Conservation (phyloP, 2,329 filamentous ascomycete species). For the Aspergillus tamarii region DNA sequence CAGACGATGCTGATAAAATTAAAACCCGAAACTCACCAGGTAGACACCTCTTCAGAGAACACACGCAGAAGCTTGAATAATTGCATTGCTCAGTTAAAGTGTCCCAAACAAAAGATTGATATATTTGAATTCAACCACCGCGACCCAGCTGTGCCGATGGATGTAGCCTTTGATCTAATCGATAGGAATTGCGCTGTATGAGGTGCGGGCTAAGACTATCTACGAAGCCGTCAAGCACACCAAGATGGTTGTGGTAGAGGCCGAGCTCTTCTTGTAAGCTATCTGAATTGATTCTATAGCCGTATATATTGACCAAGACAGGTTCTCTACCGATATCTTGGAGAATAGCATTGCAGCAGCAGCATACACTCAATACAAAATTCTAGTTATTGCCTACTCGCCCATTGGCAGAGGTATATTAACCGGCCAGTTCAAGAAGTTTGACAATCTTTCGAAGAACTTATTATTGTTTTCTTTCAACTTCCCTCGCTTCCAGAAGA, state of each 20-base stretch:
- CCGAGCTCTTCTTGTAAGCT: constrained; percentile 7
- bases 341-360: constrained; percentile 50
- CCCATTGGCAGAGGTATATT: constrained; percentile 67
- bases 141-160: constrained; percentile 11
- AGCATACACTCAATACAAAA: constrained; percentile 64
- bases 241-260: constrained; percentile 8
- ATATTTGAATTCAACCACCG: constrained; percentile 16
- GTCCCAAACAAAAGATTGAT: constrained; percentile 15
- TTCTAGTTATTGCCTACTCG: constrained; percentile 73
- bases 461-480: constrained; percentile 38
- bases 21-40: neutral
- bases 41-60: constrained; percentile 8
- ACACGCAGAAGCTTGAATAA: constrained; percentile 10
- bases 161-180: constrained; percentile 9
- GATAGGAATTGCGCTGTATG: constrained; percentile 10
- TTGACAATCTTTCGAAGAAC: constrained; percentile 59
- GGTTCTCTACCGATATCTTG: neutral
- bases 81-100: constrained; percentile 12
- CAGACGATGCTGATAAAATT: constrained; percentile 12
- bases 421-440: constrained; percentile 55
- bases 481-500: constrained; percentile 63
- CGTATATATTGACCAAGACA: neutral
- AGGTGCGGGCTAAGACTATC: constrained; percentile 13
- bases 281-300: neutral
- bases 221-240: constrained; percentile 5